Evolutionary conservation across 768 basidiomycete species (phyloP), one percentile per base, ranked within the genome.

Genomic region (Auriculariales sp.): DNA sequence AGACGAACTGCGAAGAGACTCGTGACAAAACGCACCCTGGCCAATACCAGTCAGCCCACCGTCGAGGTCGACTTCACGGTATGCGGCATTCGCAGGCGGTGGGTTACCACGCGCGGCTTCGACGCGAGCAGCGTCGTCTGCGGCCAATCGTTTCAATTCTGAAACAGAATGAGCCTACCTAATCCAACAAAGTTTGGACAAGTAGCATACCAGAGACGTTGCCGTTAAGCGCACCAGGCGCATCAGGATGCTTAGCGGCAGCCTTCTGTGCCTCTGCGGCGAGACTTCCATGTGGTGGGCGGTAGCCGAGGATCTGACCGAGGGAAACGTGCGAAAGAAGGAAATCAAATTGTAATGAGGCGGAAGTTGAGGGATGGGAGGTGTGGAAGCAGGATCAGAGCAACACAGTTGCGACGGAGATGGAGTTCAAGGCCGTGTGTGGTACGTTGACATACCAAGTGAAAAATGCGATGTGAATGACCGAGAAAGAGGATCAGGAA

Each of bases 251-350:
- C 39, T 44, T 44, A 9, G 39, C 39, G 6, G 49, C 9, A 2
- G 58, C 58, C 56, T 29, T 54, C 52, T 62, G 61, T 12, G 57
- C 60, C 44, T 55, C 47, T 3, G 57, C 58, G 1, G 62, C 61
- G 25, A 59, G 57, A 19, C 59, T 60, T 30, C 57, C 61, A 9
- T 55, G 60, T 4, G 59, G 56, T 2, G 59, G 61, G 4, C 57
- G 55, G 52, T 57, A 55, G 2, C 55, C 57, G 14, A 61, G 55
- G 17, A 49, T 48, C 57, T 56, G n/a, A n/a, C n/a, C n/a, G n/a
- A n/a, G n/a, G n/a, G n/a, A n/a, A n/a, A n/a, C n/a, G n/a, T n/a
- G n/a, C n/a, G n/a, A n/a, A n/a, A n/a, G n/a, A n/a, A n/a, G n/a
- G n/a, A n/a, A n/a, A n/a, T n/a, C n/a, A n/a, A n/a, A n/a, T n/a